A percentile compares a stretch with the other conserved stretches of the same genome.
Conservation (phyloP, 805 yeast species). For the Nakazawaea laoshanensis region DNA sequence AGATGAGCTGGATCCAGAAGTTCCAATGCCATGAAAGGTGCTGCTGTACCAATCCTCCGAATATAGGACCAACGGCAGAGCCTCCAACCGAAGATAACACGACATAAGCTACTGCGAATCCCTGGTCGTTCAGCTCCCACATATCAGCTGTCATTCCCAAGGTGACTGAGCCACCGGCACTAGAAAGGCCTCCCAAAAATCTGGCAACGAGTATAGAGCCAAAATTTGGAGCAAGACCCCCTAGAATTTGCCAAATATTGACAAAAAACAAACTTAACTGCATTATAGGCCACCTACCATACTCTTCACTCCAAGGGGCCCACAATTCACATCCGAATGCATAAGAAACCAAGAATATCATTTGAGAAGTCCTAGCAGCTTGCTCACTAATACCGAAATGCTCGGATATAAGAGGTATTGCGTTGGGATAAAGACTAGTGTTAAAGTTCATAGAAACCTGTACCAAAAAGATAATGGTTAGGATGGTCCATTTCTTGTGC, state of each 20-base stretch:
- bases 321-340: constrained; percentile 27
- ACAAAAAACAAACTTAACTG: constrained; percentile 22
- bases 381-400: constrained; percentile 17
- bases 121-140: constrained; percentile 25
- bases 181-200: constrained; percentile 22
- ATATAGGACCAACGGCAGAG: constrained; percentile 22
- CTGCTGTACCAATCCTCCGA: constrained; percentile 19
- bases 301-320: constrained; percentile 29
- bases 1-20: constrained; percentile 21
- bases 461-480: constrained; percentile 27
- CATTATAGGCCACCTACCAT: constrained; percentile 26
- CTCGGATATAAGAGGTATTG: constrained; percentile 17
- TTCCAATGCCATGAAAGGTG: constrained; percentile 17
- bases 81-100: constrained; percentile 26
- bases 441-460: constrained; percentile 34
- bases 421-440: constrained; percentile 20
- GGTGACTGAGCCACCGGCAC: constrained; percentile 27
- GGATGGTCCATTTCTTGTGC: constrained; percentile 25
- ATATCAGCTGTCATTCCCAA: constrained; percentile 26
- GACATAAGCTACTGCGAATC: constrained; percentile 24
- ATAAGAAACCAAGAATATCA: constrained; percentile 23
- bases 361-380: constrained; percentile 20
- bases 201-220: constrained; percentile 20
- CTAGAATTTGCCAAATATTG: constrained; percentile 24
- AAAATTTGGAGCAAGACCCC: constrained; percentile 24